Evolutionary conservation across 2,329 filamentous ascomycete genomes (phyloP).

Genomic region (Ophiocordyceps camponoti-leonardi): DNA sequence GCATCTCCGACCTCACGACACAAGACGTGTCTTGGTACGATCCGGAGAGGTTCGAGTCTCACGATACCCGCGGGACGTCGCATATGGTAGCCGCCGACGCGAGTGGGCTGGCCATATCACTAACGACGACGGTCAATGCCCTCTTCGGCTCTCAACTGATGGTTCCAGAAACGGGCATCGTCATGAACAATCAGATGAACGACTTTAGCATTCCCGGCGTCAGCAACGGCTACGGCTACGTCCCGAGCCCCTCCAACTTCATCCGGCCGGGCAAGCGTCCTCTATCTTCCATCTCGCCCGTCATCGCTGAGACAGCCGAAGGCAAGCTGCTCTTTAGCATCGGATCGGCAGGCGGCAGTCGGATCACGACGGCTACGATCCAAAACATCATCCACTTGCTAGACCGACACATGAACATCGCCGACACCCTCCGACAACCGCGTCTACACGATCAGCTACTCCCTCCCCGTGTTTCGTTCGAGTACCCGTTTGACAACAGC

Average conservation of each 20-base stretch:
- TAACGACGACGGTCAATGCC: slow-evolving; percentile 70
- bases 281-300: slow-evolving; percentile 58
- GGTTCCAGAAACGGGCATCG: slow-evolving; percentile 66
- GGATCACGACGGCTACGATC: slow-evolving; percentile 72
- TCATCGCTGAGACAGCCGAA: slow-evolving; percentile 57
- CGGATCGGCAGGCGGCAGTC: slow-evolving; percentile 65
- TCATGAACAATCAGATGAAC: slow-evolving; percentile 48
- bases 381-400: slow-evolving; percentile 62
- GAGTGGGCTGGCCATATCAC: slow-evolving; percentile 53
- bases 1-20: slow-evolving; percentile 23
- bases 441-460: slow-evolving; percentile 71
- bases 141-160: slow-evolving; percentile 62
- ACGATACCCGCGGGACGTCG: slow-evolving; percentile 49
- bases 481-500: slow-evolving; percentile 53
- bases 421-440: slow-evolving; percentile 47
- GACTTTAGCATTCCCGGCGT: slow-evolving; percentile 64
- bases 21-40: slow-evolving; percentile 25
- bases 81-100: slow-evolving; percentile 52
- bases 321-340: slow-evolving; percentile 53
- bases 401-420: slow-evolving; percentile 43
- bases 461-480: slow-evolving; percentile 51
- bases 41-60: slow-evolving; percentile 25
- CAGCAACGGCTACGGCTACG: slow-evolving; percentile 60
- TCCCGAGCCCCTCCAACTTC: slow-evolving; percentile 59
- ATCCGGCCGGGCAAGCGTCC: slow-evolving; percentile 63